phyloP scores from a whole-genome alignment of 177 flowering plant species.

The Tripterygium wilfordii region DNA sequence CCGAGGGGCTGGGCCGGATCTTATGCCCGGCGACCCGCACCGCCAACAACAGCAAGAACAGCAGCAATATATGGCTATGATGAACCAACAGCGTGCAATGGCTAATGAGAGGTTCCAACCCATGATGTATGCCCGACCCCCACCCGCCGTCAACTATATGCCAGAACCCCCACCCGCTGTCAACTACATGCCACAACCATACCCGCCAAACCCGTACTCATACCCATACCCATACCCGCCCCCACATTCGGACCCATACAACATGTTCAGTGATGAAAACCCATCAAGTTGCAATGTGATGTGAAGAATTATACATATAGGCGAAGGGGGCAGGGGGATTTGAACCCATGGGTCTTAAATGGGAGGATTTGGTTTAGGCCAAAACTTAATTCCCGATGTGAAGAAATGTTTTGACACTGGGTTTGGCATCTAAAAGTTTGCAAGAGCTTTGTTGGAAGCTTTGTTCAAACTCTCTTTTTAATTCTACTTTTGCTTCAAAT shows the following conservation, averaged over 20 bases:
- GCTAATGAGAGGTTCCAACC: constrained; percentile 70
- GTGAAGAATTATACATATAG: too few relatives aligned
- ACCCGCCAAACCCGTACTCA: too few relatives aligned
- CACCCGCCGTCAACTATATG: constrained; percentile 66
- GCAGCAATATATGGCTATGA: constrained; percentile 42
- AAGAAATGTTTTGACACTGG: too few relatives aligned
- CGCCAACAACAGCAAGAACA: constrained; percentile 43
- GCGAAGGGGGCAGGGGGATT: too few relatives aligned
- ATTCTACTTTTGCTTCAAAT: too few relatives aligned
- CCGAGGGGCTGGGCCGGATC: constrained; percentile 50
- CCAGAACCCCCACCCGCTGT: too few relatives aligned
- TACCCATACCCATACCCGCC: constrained; percentile 26
- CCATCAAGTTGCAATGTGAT: constrained; percentile 69
- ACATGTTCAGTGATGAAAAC: constrained; percentile 83
- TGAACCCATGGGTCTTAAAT: too few relatives aligned
- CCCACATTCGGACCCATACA: constrained; percentile 33
- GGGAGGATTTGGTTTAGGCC: too few relatives aligned
- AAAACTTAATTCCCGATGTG: too few relatives aligned
- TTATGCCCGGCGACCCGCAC: constrained; percentile 42
- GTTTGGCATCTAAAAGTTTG: too few relatives aligned
- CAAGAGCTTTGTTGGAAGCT: too few relatives aligned
- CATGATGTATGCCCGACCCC: constrained; percentile 74
- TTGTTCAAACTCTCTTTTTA: too few relatives aligned
- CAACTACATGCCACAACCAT: constrained; percentile 64
- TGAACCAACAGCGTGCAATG: constrained; percentile 62